Conservation (phyloP, 2,329 filamentous ascomycete species). For the Pezizomycotina sp. region DNA sequence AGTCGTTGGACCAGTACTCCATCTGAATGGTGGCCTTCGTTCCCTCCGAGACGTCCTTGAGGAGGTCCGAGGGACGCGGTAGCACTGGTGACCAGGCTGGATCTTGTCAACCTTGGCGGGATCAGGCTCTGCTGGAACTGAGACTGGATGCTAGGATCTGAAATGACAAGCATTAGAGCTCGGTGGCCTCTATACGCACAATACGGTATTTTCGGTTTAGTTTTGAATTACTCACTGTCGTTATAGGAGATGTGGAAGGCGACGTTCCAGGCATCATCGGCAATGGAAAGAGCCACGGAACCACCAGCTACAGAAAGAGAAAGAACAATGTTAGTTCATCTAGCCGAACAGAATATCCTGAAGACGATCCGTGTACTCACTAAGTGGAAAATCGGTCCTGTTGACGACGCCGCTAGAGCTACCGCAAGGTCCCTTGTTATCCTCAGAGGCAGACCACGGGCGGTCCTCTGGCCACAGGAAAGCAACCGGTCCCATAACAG, state of each 20-base stretch:
- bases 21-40: conserved; percentile 37
- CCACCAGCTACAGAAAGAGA: conserved; percentile 34
- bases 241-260: conserved; percentile 39
- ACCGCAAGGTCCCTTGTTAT: conserved; percentile 44
- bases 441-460: conserved; percentile 38
- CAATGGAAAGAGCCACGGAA: conserved; percentile 39
- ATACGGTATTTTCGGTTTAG: conserved; percentile 4
- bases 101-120: conserved; percentile 29
- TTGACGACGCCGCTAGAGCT: conserved; percentile 35
- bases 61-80: conserved; percentile 27
- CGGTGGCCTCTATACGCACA: not conserved
- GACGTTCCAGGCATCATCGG: conserved; percentile 41
- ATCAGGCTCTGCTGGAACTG: conserved; percentile 29
- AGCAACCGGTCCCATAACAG: conserved; percentile 36
- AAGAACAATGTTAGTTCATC: not conserved
- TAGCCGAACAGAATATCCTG: not conserved
- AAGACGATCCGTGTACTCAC: conserved; percentile 27
- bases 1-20: conserved; percentile 34
- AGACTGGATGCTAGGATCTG: conserved; percentile 29
- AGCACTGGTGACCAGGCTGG: conserved; percentile 35
- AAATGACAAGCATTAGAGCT: not conserved
- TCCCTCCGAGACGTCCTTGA: conserved; percentile 29
- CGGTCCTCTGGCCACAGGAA: conserved; percentile 46
- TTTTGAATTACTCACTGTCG: conserved; percentile 30
- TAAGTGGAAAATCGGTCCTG: conserved; percentile 41